phyloP scores from a whole-genome alignment of 2,329 filamentous ascomycete genomes.

The Bipolaris victoriae region DNA sequence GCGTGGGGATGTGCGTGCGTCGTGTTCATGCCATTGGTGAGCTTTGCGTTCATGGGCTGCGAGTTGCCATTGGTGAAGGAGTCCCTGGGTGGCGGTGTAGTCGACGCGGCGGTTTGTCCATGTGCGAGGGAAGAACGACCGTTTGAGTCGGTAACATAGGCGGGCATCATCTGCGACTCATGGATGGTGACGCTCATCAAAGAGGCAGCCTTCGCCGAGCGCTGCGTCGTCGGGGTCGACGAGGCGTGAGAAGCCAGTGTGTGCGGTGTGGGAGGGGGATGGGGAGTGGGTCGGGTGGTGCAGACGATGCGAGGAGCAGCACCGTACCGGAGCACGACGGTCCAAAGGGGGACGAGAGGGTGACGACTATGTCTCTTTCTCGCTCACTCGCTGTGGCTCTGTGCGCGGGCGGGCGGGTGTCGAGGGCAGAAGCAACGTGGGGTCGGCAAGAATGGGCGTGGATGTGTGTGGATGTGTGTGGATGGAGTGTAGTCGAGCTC shows the following conservation, averaged over 20 bases:
- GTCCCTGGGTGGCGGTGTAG: constrained; percentile 28
- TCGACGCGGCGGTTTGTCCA: constrained; percentile 45
- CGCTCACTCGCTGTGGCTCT: background rate
- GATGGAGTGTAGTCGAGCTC: constrained; percentile 5
- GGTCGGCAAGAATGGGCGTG: constrained; percentile 27
- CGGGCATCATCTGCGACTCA: constrained; percentile 57
- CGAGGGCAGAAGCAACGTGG: constrained; percentile 10
- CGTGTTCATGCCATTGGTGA: constrained; percentile 34
- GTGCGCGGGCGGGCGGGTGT: background rate
- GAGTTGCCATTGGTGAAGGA: constrained; percentile 36
- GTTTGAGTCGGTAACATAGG: constrained; percentile 56
- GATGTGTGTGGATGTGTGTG: background rate
- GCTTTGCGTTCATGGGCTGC: constrained; percentile 43
- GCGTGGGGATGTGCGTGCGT: constrained; percentile 47
- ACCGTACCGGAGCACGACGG: constrained; percentile 6
- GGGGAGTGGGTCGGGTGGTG: constrained; percentile 18
- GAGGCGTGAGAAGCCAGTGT: constrained; percentile 37
- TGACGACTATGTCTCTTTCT: constrained; percentile 1
- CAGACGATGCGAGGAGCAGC: constrained; percentile 8
- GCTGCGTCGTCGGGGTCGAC: constrained; percentile 35
- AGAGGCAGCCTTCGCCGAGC: constrained; percentile 35
- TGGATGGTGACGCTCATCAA: constrained; percentile 43
- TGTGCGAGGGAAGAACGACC: constrained; percentile 36
- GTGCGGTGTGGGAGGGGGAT: constrained; percentile 15
- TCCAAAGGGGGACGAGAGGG: constrained; percentile 1